Evolutionary conservation across 495 filamentous ascomycete genomes (phyloP).

Genomic region (Aspergillus cristatus): DNA sequence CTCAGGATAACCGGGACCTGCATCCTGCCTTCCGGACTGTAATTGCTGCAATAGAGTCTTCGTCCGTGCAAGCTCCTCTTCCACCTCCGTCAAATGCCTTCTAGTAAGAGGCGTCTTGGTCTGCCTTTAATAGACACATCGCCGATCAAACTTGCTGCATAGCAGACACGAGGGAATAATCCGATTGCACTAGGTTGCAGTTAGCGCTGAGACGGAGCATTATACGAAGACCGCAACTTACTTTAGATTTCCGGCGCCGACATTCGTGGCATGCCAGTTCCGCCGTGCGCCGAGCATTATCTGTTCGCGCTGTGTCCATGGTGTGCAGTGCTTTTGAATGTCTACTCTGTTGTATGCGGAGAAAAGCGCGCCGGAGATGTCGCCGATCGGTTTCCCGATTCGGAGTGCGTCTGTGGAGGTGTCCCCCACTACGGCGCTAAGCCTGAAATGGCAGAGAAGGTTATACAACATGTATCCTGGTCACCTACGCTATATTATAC

Average conservation of each 20-base stretch:
- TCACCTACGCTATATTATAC: too few species aligned
- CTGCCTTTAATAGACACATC: slow-evolving; percentile 9
- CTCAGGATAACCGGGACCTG: too few species aligned
- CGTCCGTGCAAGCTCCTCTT: slow-evolving; percentile 9
- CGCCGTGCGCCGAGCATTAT: slow-evolving; percentile 1
- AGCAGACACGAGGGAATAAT: slow-evolving; percentile 7
- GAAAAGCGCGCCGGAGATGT: too few species aligned
- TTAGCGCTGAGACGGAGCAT: neutral
- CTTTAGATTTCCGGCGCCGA: slow-evolving; percentile 10
- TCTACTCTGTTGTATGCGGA: too few species aligned
- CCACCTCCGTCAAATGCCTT: slow-evolving; percentile 7
- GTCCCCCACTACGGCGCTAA: too few species aligned
- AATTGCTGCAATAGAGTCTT: slow-evolving; percentile 5
- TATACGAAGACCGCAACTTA: neutral
- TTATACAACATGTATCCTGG: too few species aligned
- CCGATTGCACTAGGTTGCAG: slow-evolving; percentile 8
- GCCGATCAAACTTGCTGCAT: slow-evolving; percentile 6
- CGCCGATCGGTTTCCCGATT: too few species aligned
- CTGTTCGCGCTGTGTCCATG: neutral
- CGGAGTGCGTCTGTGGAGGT: too few species aligned
- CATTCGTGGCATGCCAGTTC: slow-evolving; percentile 11
- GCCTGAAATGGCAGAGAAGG: too few species aligned
- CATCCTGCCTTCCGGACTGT: too few species aligned
- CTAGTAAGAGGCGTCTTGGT: slow-evolving; percentile 9
- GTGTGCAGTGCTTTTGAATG: too few species aligned